These are phyloP conservation scores for Heritiera littoralis DNA, from an alignment of 345 rosid genomes.

Conservation along the genomic window DNA sequence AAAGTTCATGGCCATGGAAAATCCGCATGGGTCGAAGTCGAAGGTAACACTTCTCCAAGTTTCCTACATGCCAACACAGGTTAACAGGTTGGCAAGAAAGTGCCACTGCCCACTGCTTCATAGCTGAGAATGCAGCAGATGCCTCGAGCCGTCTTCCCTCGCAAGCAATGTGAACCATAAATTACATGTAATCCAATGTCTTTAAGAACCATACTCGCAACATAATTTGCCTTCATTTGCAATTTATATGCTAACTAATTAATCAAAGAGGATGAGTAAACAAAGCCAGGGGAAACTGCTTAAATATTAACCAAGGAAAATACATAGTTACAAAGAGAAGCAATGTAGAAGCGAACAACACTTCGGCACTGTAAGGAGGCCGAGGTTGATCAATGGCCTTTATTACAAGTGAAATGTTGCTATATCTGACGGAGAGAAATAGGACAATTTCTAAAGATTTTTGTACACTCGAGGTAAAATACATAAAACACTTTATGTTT, in stretches of 20 bases:
- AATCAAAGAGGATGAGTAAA: not conserved
- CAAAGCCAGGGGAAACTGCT: not conserved
- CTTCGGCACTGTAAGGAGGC: conserved; percentile 37
- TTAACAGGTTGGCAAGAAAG: conserved; percentile 12
- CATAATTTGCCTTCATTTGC: conserved; percentile 10
- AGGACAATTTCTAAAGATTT: conserved; percentile 17
- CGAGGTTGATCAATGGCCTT: conserved; percentile 39
- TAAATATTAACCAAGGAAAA: not conserved
- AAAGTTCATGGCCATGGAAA: not conserved
- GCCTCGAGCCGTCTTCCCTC: not conserved
- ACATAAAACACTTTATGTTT: no score
- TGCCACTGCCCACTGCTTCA: not conserved
- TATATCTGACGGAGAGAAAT: conserved; percentile 2
- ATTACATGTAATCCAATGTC: not conserved
- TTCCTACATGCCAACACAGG: not conserved
- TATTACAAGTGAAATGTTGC: conserved; percentile 34
- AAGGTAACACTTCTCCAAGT: not conserved
- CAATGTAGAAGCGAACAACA: conserved; percentile 34
- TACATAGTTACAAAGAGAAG: conserved; percentile 19
- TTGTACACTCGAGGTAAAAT: conserved; percentile 25
- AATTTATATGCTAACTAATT: not conserved
- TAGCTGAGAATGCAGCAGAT: conserved; percentile 26
- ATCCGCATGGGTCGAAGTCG: not conserved
- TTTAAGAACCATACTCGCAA: not conserved
- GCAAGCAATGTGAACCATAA: conserved; percentile 16